Conservation (phyloP, 2,329 filamentous ascomycete genomes). For the Emmonsia crescens region DNA sequence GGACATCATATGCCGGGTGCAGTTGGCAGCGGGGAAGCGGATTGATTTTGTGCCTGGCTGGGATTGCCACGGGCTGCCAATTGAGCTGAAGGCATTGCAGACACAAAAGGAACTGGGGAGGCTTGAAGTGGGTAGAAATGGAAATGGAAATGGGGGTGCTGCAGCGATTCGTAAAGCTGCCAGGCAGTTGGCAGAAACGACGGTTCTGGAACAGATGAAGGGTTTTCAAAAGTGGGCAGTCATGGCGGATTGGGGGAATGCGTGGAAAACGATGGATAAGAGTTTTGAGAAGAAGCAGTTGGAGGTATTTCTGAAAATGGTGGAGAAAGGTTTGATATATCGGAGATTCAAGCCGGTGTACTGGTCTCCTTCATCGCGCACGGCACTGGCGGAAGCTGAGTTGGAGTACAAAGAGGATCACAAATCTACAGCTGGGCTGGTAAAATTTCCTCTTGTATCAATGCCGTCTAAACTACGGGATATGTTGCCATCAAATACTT, state of each 20-base stretch:
- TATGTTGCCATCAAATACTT: constrained; percentile 32
- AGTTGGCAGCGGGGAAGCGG: constrained; percentile 64
- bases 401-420: constrained; percentile 55
- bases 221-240: constrained; percentile 50
- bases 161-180: constrained; percentile 45
- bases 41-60: constrained; percentile 84
- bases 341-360: constrained; percentile 53
- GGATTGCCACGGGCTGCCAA: constrained; percentile 96
- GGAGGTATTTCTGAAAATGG: constrained; percentile 50
- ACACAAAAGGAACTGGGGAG: constrained; percentile 34
- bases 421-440: constrained; percentile 49
- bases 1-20: constrained; percentile 76
- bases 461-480: constrained; percentile 36
- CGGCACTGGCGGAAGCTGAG: constrained; percentile 54
- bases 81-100: constrained; percentile 88
- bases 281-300: constrained; percentile 52
- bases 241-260: constrained; percentile 54
- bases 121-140: constrained; percentile 16
- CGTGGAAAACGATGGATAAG: constrained; percentile 54
- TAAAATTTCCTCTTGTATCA: constrained; percentile 59
- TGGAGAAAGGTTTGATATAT: constrained; percentile 50
- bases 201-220: constrained; percentile 48
- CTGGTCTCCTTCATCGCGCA: constrained; percentile 55
- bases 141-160: constrained; percentile 27
- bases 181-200: constrained; percentile 43